phyloP scores from a whole-genome alignment of 2,329 filamentous ascomycete genomes.

The Stagonosporopsis chrysanthemi region DNA sequence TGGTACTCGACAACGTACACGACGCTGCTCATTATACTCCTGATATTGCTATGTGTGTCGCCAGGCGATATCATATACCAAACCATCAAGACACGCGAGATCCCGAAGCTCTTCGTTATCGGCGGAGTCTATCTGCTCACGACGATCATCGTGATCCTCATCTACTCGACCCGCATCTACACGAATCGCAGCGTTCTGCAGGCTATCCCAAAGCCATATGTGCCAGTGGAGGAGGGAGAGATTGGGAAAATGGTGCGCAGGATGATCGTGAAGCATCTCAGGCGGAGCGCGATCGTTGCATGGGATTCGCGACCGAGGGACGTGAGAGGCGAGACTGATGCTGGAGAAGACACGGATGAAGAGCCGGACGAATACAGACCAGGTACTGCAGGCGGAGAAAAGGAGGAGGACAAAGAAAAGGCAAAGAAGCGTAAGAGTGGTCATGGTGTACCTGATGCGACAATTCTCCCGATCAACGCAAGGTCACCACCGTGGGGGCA shows the following conservation, averaged over 20 bases:
- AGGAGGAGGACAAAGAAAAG: slow-evolving; percentile 42
- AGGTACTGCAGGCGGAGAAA: slow-evolving; percentile 39
- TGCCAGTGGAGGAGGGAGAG: slow-evolving; percentile 86
- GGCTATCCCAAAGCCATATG: slow-evolving; percentile 84
- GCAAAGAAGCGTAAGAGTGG: slow-evolving; percentile 35
- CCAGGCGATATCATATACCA: slow-evolving; percentile 82
- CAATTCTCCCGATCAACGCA: slow-evolving; percentile 51
- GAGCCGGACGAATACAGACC: slow-evolving; percentile 25
- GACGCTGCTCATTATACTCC: slow-evolving; percentile 74
- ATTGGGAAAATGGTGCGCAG: slow-evolving; percentile 76
- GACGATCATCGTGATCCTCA: slow-evolving; percentile 71
- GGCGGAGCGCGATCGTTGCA: slow-evolving; percentile 80
- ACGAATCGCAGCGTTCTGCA: slow-evolving; percentile 81
- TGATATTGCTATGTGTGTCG: slow-evolving; percentile 78
- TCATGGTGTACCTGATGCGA: slow-evolving; percentile 34
- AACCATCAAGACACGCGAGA: slow-evolving; percentile 69
- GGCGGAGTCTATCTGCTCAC: slow-evolving; percentile 78
- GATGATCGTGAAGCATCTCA: slow-evolving; percentile 76
- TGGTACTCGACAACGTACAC: slow-evolving; percentile 83
- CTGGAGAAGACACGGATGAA: slow-evolving; percentile 28
- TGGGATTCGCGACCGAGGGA: slow-evolving; percentile 78
- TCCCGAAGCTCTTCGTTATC: slow-evolving; percentile 85
- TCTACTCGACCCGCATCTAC: slow-evolving; percentile 86
- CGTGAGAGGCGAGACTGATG: slow-evolving; percentile 52
- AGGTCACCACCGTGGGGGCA: slow-evolving; percentile 74